Conservation (phyloP, 805 yeast species). For the Sugiyamaella qingdaonensis region DNA sequence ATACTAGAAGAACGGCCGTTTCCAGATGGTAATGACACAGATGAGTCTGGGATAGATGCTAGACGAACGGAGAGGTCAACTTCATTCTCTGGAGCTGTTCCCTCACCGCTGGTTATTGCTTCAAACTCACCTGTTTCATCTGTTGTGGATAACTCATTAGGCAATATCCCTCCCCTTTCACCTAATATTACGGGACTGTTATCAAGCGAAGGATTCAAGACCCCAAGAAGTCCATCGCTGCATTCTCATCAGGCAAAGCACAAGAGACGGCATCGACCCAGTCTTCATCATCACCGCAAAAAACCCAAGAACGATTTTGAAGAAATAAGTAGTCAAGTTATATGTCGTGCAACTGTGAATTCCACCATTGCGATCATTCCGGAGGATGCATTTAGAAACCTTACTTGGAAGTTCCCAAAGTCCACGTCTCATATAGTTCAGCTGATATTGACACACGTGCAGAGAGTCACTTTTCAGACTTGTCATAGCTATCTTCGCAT, state of each 20-base stretch:
- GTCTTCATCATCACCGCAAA: not conserved
- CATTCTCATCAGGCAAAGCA: not conserved
- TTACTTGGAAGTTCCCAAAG: conserved; percentile 72
- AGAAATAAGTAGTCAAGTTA: conserved; percentile 35
- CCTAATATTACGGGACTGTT: not conserved
- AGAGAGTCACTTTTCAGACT: conserved; percentile 87
- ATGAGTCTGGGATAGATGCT: conserved; percentile 1
- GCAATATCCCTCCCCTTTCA: not conserved
- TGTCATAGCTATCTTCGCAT: conserved; percentile 83
- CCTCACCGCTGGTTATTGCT: not conserved
- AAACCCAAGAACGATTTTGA: conserved; percentile 11
- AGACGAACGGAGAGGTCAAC: not conserved
- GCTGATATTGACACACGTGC: conserved; percentile 79
- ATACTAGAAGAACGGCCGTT: not conserved
- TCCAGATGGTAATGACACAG: conserved; percentile 8
- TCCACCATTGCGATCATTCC: conserved; percentile 94
- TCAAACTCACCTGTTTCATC: conserved; percentile 1
- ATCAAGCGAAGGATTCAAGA: not conserved
- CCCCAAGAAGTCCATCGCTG: not conserved
- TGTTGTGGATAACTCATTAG: not conserved
- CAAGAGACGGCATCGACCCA: not conserved
- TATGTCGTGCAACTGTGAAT: conserved; percentile 69
- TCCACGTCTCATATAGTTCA: conserved; percentile 93
- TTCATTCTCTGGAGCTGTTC: not conserved
- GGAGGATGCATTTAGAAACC: conserved; percentile 67